Evolutionary conservation across 202 grass and related monocot genomes (phyloP).

Genomic region (Schoenoplectus tabernaemontani): DNA sequence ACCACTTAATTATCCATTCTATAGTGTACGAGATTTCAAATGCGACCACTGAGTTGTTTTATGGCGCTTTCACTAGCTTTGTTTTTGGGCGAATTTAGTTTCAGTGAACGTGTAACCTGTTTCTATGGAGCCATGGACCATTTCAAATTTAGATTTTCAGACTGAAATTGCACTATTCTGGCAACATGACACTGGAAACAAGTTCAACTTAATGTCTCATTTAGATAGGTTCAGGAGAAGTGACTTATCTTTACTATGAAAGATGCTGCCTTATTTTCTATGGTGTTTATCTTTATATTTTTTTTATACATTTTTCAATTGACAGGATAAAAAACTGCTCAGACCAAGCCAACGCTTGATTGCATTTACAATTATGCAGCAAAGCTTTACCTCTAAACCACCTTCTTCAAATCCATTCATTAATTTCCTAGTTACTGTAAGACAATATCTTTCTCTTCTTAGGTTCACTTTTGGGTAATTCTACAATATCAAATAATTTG

Average conservation of each 20-base stretch:
- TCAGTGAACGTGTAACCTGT: neutral
- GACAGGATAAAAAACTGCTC: constrained; percentile 82
- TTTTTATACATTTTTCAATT: constrained; percentile 15
- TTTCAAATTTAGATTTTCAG: neutral
- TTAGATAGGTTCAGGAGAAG: neutral
- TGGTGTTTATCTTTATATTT: neutral
- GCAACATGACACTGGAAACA: neutral
- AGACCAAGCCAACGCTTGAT: constrained; percentile 72
- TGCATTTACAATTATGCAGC: constrained; percentile 74
- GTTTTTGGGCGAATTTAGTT: neutral
- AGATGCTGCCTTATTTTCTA: neutral
- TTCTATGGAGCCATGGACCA: neutral
- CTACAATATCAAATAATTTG: neutral
- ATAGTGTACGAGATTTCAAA: neutral
- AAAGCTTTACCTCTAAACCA: constrained; percentile 50
- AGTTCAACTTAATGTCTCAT: neutral
- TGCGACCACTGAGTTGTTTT: neutral
- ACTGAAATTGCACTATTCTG: neutral
- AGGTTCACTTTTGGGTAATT: neutral
- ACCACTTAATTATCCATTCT: neutral
- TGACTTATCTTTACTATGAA: too few relatives aligned
- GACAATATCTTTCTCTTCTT: constrained; percentile 22
- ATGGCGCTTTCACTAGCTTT: neutral
- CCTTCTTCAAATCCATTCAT: constrained; percentile 61
- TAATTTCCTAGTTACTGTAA: constrained; percentile 75